These are phyloP conservation scores for Gamsiella multidivaricata DNA, from an alignment of 192 early-diverging fungal species.

Conservation along the genomic window DNA sequence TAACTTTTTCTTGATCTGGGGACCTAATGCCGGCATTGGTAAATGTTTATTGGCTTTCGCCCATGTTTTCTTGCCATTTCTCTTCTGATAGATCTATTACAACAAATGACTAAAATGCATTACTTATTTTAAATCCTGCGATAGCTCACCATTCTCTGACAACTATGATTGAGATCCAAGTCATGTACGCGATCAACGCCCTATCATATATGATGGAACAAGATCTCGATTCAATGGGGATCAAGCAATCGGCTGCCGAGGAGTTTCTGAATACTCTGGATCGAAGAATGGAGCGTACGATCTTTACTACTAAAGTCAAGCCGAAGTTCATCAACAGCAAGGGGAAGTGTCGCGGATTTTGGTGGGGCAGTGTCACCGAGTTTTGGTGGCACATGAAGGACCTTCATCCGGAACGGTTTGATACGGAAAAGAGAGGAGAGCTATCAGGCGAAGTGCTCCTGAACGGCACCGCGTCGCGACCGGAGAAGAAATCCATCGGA, in stretches of 20 bases:
- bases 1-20: slow-evolving; percentile 49
- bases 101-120: no score
- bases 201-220: slow-evolving; percentile 49
- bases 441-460: not conserved
- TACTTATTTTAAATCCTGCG: not conserved
- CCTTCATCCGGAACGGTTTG: slow-evolving; percentile 27
- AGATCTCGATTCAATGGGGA: slow-evolving; percentile 31
- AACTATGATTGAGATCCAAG: slow-evolving; percentile 28
- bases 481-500: no score
- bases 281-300: slow-evolving; percentile 13
- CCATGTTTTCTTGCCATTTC: not conserved
- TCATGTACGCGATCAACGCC: slow-evolving; percentile 26
- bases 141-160: slow-evolving; percentile 41
- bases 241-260: slow-evolving; percentile 37
- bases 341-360: slow-evolving; percentile 43
- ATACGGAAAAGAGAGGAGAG: slow-evolving; percentile 4
- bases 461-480: no score
- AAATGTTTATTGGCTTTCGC: not conserved
- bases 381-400: slow-evolving; percentile 37
- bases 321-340: slow-evolving; percentile 35
- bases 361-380: slow-evolving; percentile 37
- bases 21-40: slow-evolving; percentile 45
- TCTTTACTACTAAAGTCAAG: slow-evolving; percentile 31
- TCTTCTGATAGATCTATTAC: no score
- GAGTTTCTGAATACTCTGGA: slow-evolving; percentile 31